Conservation (phyloP, 2,329 filamentous ascomycete species). For the Nemania diffusa region DNA sequence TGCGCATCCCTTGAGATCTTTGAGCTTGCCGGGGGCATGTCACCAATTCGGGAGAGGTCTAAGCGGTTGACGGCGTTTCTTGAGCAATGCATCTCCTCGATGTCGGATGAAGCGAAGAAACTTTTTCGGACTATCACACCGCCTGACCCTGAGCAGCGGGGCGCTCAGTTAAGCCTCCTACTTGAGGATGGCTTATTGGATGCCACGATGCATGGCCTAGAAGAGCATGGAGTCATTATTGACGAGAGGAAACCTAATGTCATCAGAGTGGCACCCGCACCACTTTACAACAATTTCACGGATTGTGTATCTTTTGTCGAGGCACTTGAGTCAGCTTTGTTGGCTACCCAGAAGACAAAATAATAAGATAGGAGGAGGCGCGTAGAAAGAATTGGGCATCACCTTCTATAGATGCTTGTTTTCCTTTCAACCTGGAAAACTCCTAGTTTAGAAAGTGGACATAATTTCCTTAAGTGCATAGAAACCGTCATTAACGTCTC, state of each 20-base stretch:
- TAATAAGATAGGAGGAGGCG: not conserved
- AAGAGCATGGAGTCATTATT: conserved; percentile 71
- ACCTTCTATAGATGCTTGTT: not conserved
- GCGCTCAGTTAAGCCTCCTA: conserved; percentile 75
- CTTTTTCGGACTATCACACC: conserved; percentile 73
- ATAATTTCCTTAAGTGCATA: not conserved
- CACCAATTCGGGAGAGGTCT: conserved; percentile 71
- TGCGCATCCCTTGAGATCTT: conserved; percentile 78
- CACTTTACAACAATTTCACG: conserved; percentile 76
- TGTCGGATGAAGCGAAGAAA: conserved; percentile 49
- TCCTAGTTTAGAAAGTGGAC: not conserved
- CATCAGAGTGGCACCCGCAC: conserved; percentile 77
- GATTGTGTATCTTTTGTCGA: conserved; percentile 71
- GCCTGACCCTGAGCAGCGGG: conserved; percentile 68
- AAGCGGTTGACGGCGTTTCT: conserved; percentile 74
- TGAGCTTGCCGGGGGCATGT: conserved; percentile 69
- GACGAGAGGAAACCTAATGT: conserved; percentile 82
- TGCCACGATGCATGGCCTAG: conserved; percentile 68
- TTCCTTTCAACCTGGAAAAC: not conserved
- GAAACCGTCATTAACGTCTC: not conserved
- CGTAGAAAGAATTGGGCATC: not conserved
- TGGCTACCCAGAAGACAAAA: conserved; percentile 39
- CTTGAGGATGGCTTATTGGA: conserved; percentile 70
- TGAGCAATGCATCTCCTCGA: conserved; percentile 65
- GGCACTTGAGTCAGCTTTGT: conserved; percentile 50